Percentiles rank a stretch among this genome's conserved stretches.
Conservation (phyloP, 1,284 basidiomycete species). For the Ustilago cynodontis region DNA sequence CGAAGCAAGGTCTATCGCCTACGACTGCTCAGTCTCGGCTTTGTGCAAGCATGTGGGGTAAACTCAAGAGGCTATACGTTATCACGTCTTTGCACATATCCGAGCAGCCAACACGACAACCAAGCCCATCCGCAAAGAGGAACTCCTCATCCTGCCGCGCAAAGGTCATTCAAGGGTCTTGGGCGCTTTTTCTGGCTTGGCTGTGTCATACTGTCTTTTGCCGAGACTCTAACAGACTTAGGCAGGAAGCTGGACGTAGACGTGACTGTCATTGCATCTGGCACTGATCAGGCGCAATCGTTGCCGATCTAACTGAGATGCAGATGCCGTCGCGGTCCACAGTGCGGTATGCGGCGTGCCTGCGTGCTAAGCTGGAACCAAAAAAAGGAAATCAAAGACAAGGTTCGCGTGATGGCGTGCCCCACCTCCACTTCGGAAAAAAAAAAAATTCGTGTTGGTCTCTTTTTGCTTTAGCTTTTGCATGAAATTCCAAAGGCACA, state of each 20-base stretch:
- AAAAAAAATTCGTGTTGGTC: not conserved
- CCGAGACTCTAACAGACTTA: too few species aligned
- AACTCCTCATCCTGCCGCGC: constrained; percentile 9
- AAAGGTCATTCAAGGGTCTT: constrained; percentile 1
- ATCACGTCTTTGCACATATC: not conserved
- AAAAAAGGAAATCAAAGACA: too few species aligned
- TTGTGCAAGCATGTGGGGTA: not conserved
- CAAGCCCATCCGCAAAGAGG: not conserved
- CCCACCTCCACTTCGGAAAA: too few species aligned
- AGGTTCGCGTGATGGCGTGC: not conserved
- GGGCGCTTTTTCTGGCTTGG: not conserved
- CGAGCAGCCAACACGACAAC: not conserved
- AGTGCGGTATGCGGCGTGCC: constrained; percentile 1
- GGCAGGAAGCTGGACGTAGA: not conserved
- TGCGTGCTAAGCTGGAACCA: too few species aligned
- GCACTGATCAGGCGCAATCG: not conserved
- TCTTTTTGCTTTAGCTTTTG: not conserved
- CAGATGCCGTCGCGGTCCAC: not conserved
- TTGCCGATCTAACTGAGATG: constrained; percentile 5
- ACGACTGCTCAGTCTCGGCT: not conserved
- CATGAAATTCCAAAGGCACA: not conserved
- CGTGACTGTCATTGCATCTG: not conserved
- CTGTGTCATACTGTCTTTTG: not conserved
- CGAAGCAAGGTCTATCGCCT: not conserved
- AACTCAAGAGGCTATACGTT: not conserved